A percentile compares a stretch with the other conserved stretches of the same genome.
These are phyloP conservation scores for Cystobasidium ongulense DNA, from an alignment of 768 basidiomycete species.

Conservation along the genomic window DNA sequence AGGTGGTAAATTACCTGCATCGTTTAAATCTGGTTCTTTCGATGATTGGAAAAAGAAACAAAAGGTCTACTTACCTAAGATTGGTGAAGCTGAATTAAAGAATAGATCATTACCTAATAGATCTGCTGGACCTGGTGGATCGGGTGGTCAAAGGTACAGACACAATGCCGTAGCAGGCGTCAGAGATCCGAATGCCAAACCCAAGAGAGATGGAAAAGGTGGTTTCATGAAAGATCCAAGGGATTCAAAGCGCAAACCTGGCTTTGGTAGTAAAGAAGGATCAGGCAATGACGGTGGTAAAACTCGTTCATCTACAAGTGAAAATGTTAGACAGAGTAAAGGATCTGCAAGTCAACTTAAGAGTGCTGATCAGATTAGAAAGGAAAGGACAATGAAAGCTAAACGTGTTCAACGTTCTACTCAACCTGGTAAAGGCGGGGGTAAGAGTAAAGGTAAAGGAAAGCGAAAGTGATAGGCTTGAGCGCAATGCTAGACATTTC, in stretches of 20 bases:
- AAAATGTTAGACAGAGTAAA: constrained; percentile 56
- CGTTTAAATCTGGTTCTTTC: constrained; percentile 85
- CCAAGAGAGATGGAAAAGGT: constrained; percentile 55
- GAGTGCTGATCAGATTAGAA: constrained; percentile 77
- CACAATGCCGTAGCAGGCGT: constrained; percentile 60
- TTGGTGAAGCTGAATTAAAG: constrained; percentile 68
- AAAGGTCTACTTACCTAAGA: constrained; percentile 61
- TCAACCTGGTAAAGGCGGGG: constrained; percentile 30
- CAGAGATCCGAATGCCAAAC: constrained; percentile 64
- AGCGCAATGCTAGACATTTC: neutral
- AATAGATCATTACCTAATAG: constrained; percentile 24
- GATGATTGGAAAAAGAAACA: constrained; percentile 87
- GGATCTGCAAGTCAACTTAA: constrained; percentile 72
- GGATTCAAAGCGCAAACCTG: constrained; percentile 51
- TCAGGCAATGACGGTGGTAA: constrained; percentile 53
- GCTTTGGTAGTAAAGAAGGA: constrained; percentile 58
- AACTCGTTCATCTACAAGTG: constrained; percentile 34
- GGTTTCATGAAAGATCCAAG: constrained; percentile 41
- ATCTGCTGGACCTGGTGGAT: neutral
- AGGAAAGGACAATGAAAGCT: constrained; percentile 59
- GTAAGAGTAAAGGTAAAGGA: neutral
- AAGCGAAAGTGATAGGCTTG: neutral
- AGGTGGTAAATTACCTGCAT: constrained; percentile 79
- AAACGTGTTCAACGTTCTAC: constrained; percentile 46
- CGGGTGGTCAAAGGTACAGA: constrained; percentile 53